phyloP scores from a whole-genome alignment of 2,329 filamentous ascomycete species.

The Stagonosporopsis chrysanthemi region DNA sequence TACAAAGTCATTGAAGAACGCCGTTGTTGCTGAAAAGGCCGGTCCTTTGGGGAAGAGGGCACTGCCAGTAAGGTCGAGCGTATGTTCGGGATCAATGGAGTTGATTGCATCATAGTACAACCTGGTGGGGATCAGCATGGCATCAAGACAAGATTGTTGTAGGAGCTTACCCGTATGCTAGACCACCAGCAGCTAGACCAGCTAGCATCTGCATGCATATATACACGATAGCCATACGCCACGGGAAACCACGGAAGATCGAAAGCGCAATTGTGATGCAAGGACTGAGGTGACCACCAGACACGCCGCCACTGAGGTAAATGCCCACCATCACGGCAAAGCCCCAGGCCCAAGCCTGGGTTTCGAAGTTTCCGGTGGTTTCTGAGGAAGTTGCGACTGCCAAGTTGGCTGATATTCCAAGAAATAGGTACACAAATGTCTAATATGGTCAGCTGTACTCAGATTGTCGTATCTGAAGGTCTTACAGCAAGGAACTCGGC shows the following conservation, averaged over 20 bases:
- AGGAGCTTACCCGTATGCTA: conserved; percentile 53
- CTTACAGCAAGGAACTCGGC: conserved; percentile 61
- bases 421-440: conserved; percentile 42
- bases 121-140: conserved; percentile 34
- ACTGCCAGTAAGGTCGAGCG: conserved; percentile 48
- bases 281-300: conserved; percentile 59
- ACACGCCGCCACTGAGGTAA: conserved; percentile 56
- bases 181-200: conserved; percentile 56
- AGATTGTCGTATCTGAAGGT: not conserved
- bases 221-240: conserved; percentile 60
- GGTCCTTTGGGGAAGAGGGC: conserved; percentile 67
- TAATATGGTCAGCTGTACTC: conserved; percentile 33
- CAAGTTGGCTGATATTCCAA: conserved; percentile 61
- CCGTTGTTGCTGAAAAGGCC: conserved; percentile 69
- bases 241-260: conserved; percentile 67
- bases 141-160: conserved; percentile 49
- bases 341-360: conserved; percentile 57
- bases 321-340: conserved; percentile 62
- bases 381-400: conserved; percentile 57
- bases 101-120: conserved; percentile 64
- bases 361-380: conserved; percentile 43
- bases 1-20: conserved; percentile 75
- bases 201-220: conserved; percentile 61
- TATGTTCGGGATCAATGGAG: conserved; percentile 59
- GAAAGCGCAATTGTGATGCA: conserved; percentile 54